Base-by-base conservation (phyloP, 2,329 filamentous ascomycete genomes). In the Hirsutella rhossiliensis region DNA sequence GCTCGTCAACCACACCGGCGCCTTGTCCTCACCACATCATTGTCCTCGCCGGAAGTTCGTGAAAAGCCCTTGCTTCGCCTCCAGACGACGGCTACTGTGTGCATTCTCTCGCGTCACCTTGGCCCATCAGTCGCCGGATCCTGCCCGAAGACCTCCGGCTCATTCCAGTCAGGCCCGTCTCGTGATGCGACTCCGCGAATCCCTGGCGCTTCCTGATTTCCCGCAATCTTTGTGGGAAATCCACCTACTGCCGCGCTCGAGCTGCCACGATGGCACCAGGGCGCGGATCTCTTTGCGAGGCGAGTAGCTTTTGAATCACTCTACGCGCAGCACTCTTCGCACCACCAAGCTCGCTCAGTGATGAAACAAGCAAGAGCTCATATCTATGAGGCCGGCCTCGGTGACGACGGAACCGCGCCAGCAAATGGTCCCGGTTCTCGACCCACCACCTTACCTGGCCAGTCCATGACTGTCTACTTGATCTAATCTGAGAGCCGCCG, bases 401-500 rank as follows among this genome's bases (percentile, higher is more conserved):
- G 57, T 49, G 56, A 56, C 43, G 55, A 64, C 56, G 73, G 74
- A 78, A 66, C 74, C 75, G 72, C 69, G 65, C 54, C 41, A 5
- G 23, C 13, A 4, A 46, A 42, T 46, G 43, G 49, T 64, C 73
- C 64, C 66, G 73, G 74, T 75, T 74, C 50, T 53, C 40, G 53
- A 59, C 42, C 50, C 51, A 55, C 55, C 45, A 41, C 38, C 47
- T 32, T 40, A 47, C 40, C 31, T 47, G 54, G 47, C 52, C 48
- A 47, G 51, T 56, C 59, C 48, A 54, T 65, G 62, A 64, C 48
- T 54, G 47, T 64, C 70, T 67, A 78, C 75, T 78, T 78, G 75
- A 79, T 78, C 75, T 78, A 78, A 78, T 78, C 74, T 78, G 74
- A 78, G 41, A 46, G 40, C 58, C 64, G 59, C 43, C 48, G 54